phyloP scores from a whole-genome alignment of 2,329 filamentous ascomycete genomes.

The Sporothrix pseudoabietina region DNA sequence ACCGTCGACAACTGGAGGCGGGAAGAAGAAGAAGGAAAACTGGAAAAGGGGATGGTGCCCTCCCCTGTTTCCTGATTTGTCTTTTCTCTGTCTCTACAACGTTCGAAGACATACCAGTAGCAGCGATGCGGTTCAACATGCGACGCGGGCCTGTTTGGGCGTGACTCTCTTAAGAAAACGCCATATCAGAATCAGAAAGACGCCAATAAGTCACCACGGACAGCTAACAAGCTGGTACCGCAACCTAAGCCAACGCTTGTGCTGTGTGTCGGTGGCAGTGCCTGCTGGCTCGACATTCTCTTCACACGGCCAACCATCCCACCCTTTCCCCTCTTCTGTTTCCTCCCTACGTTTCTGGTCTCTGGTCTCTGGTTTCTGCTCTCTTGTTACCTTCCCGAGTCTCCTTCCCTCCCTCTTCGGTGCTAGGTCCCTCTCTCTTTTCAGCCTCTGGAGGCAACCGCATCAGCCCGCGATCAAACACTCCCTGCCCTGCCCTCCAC shows the following conservation, averaged over 20 bases:
- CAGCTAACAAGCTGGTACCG: neutral
- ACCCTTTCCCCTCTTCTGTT: neutral
- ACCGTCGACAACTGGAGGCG: neutral
- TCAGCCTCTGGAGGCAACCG: slow-evolving; percentile 4
- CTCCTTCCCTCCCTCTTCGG: neutral
- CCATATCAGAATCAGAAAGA: slow-evolving; percentile 6
- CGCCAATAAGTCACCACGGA: neutral
- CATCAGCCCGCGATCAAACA: slow-evolving; percentile 13
- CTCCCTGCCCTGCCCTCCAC: neutral
- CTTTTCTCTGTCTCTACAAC: neutral
- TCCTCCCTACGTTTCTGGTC: neutral
- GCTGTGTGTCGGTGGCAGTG: slow-evolving; percentile 28
- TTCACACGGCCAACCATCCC: neutral
- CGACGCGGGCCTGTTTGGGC: neutral
- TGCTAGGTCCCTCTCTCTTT: neutral
- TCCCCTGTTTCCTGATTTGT: neutral
- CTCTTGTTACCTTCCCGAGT: no score
- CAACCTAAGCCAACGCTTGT: neutral
- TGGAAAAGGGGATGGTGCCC: neutral
- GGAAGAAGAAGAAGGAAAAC: neutral
- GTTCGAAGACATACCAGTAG: neutral
- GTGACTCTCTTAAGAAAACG: neutral
- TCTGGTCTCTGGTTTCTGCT: no score
- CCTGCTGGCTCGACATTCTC: neutral
- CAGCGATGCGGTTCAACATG: neutral